A percentile compares a stretch with the other conserved stretches of the same genome.
phyloP scores from a whole-genome alignment of 805 yeast genomes.

The Metschnikowia orientalis region DNA sequence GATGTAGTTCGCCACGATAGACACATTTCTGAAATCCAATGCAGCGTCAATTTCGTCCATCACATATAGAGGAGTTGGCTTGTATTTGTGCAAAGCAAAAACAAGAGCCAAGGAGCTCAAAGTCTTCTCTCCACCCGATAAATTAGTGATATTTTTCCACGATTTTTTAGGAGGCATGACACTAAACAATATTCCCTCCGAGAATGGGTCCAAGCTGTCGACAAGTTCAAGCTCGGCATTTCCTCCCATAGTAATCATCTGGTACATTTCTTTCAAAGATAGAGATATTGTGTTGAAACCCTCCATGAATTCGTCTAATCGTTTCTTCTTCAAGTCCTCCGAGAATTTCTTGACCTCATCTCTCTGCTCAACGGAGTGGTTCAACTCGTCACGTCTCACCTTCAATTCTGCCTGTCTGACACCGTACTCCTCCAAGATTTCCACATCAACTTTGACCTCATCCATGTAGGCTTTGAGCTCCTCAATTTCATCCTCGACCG shows the following conservation, averaged over 20 bases:
- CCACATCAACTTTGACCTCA: constrained; percentile 61
- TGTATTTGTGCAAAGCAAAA: constrained; percentile 91
- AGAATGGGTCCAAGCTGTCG: constrained; percentile 94
- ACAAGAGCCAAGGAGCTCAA: constrained; percentile 91
- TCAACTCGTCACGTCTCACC: constrained; percentile 60
- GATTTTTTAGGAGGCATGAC: constrained; percentile 99
- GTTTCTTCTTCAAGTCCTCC: constrained; percentile 65
- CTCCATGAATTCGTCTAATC: constrained; percentile 86
- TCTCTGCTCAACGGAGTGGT: constrained; percentile 60
- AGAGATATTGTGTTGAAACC: constrained; percentile 85
- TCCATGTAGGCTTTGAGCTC: constrained; percentile 53
- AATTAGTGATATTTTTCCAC: constrained; percentile 92
- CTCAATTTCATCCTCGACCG: constrained; percentile 47
- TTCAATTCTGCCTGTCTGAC: constrained; percentile 59
- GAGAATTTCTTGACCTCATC: constrained; percentile 57
- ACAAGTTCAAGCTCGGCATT: constrained; percentile 96
- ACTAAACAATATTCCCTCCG: constrained; percentile 93
- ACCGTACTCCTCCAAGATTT: constrained; percentile 73
- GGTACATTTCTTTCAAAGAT: constrained; percentile 93
- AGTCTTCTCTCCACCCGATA: constrained; percentile 98
- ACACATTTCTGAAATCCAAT: constrained; percentile 91
- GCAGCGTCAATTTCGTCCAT: constrained; percentile 99
- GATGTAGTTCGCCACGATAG: constrained; percentile 95
- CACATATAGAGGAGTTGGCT: constrained; percentile 95
- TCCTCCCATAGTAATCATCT: constrained; percentile 99